Conservation (phyloP, 208 protist species). For the Naegleria lovaniensis region DNA sequence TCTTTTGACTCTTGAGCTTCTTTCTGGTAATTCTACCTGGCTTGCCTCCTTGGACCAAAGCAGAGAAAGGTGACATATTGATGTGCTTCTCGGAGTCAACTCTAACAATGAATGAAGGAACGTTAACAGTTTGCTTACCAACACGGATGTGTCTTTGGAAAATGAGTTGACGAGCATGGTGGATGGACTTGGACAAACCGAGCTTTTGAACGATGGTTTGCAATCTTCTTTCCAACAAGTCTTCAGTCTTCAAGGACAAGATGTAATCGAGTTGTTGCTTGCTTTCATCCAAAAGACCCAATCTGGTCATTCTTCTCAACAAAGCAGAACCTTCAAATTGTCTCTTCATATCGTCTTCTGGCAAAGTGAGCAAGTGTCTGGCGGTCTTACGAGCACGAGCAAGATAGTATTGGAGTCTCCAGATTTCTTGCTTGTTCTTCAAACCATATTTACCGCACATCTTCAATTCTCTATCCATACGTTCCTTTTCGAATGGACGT, state of each 20-base stretch:
- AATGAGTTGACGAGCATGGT: slow-evolving; percentile 99
- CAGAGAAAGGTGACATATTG: slow-evolving; percentile 88
- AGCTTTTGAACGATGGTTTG: slow-evolving; percentile 98
- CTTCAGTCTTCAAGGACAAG: slow-evolving; percentile 94
- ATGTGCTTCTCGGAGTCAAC: slow-evolving; percentile 97
- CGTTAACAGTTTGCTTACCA: slow-evolving; percentile 98
- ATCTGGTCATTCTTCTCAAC: slow-evolving; percentile 94
- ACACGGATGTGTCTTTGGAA: slow-evolving; percentile 98
- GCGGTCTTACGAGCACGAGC: slow-evolving; percentile 97
- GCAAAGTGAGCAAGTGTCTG: slow-evolving; percentile 96
- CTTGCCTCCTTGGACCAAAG: slow-evolving; percentile 83
- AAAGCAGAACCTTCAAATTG: slow-evolving; percentile 97
- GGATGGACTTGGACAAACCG: slow-evolving; percentile 97
- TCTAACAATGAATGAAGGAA: slow-evolving; percentile 98
- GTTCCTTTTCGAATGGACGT: slow-evolving; percentile 99
- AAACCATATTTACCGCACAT: slow-evolving; percentile 97
- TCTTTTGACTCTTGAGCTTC: slow-evolving; percentile 32
- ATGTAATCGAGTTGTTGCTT: slow-evolving; percentile 99
- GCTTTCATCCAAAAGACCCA: slow-evolving; percentile 95
- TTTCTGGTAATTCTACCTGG: slow-evolving; percentile 90
- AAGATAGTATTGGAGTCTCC: slow-evolving; percentile 94
- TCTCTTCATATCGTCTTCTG: slow-evolving; percentile 91
- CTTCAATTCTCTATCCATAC: slow-evolving; percentile 99
- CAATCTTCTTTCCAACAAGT: slow-evolving; percentile 99
- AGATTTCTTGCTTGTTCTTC: slow-evolving; percentile 99